Base-by-base conservation (phyloP, 371 early-diverging fungal species). In the Rhizopus delemar region DNA sequence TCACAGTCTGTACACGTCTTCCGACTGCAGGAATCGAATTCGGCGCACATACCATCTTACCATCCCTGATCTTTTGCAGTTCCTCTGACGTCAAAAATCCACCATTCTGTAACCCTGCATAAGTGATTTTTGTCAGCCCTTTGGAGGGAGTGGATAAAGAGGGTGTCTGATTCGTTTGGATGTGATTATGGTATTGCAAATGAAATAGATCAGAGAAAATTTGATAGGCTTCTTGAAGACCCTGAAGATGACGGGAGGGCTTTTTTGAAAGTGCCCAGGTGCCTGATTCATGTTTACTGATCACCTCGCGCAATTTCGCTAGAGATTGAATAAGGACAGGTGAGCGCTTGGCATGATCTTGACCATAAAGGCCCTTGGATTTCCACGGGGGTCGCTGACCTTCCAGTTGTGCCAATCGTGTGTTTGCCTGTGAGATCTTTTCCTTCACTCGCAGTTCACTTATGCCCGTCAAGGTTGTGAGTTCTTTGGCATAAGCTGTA, bases 341-440 rank as follows among this genome's bases (percentile, higher is more conserved):
- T 5, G 36, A 33, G 4, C 36, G 33, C 31, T 28, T 22, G 3
- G 8, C 2, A 28, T 22, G 29, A 7, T 48, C 48, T 28, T 5
- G 22, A 29, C 8, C 15, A 41, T 65, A 73, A 6, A 73, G 15
- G 13, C 66, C 50, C 5, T 62, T 60, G 3, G 68, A 57, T 16
- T 45, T 56, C 73, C 73, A 73, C 28, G 60, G 39, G 0, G 58
- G 58, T 4, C 34, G 9, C 0, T 9, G 34, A 4, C 60, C 69
- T 2, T 60, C 66, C 9, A 73, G 16, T 32, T 63, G 57, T 3
- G 60, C 51, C 9, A 69, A 39, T 8, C 63, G 8, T 4, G 60
- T 51, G 38, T 51, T 55, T 0, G 59, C 48, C 5, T 34, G 32
- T 11, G 46, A 48, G 1, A 72, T n/a, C 15, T 53, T 57, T 4